Percentiles rank a stretch among this genome's conserved stretches.
These are phyloP conservation scores for Calonectria henricotiae DNA, from an alignment of 2,329 filamentous ascomycete genomes.

Conservation along the genomic window DNA sequence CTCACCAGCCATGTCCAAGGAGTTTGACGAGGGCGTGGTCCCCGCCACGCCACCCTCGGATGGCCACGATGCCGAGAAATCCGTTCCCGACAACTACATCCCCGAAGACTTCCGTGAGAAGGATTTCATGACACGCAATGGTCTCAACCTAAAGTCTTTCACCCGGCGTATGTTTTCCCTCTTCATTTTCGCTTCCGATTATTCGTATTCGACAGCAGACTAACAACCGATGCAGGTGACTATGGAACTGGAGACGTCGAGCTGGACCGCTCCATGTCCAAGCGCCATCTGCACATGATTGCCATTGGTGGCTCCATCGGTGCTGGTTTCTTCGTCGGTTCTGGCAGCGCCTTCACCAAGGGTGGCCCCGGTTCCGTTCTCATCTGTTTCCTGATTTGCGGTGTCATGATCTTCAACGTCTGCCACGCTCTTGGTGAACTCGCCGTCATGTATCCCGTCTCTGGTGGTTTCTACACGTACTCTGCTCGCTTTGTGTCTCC, in stretches of 20 bases:
- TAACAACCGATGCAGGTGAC: conserved; percentile 45
- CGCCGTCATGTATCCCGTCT: conserved; percentile 75
- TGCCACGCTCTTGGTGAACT: conserved; percentile 75
- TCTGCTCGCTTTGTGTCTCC: conserved; percentile 75
- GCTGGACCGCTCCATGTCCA: conserved; percentile 68
- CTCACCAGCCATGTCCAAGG: conserved; percentile 44
- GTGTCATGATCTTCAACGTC: conserved; percentile 75
- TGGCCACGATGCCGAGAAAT: conserved; percentile 42
- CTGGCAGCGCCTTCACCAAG: conserved; percentile 68
- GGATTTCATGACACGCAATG: conserved; percentile 53
- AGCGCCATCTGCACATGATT: conserved; percentile 75
- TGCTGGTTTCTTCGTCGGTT: conserved; percentile 76
- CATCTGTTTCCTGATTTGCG: conserved; percentile 71
- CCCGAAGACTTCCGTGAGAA: conserved; percentile 48
- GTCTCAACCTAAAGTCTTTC: conserved; percentile 51
- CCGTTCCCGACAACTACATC: conserved; percentile 29
- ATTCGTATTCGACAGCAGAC: neutral
- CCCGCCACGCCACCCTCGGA: conserved; percentile 41
- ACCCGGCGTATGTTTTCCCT: conserved; percentile 42
- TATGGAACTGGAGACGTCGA: conserved; percentile 53
- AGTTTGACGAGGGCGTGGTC: conserved; percentile 41
- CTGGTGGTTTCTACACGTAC: conserved; percentile 76
- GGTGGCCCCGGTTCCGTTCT: conserved; percentile 67
- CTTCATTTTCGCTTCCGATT: neutral
- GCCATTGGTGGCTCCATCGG: conserved; percentile 75